phyloP scores from a whole-genome alignment of 2,329 filamentous ascomycete species.

The Paecilomyces sp. region DNA sequence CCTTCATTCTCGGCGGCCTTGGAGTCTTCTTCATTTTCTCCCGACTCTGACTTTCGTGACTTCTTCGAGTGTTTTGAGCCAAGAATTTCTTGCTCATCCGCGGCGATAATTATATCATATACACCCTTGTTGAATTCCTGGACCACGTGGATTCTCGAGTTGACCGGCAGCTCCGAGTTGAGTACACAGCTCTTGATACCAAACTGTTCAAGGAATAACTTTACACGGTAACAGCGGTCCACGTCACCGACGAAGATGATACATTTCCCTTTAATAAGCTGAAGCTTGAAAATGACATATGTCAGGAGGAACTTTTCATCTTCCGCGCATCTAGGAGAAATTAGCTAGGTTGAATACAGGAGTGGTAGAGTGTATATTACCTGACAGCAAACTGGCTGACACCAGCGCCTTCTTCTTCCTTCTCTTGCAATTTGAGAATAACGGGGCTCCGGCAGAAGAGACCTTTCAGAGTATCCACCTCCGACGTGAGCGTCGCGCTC shows the following conservation, averaged over 20 bases:
- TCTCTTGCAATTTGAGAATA: constrained; percentile 73
- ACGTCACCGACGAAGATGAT: constrained; percentile 80
- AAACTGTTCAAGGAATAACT: constrained; percentile 95
- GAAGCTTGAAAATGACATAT: constrained; percentile 92
- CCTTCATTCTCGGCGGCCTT: constrained; percentile 19
- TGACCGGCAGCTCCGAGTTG: constrained; percentile 90
- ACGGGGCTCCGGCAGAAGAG: constrained; percentile 79
- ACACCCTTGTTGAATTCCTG: constrained; percentile 95
- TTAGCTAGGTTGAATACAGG: constrained; percentile 2
- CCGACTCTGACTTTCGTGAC: constrained; percentile 23
- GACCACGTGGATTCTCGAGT: constrained; percentile 87
- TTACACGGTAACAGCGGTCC: constrained; percentile 83
- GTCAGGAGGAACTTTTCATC: constrained; percentile 93
- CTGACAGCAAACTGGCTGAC: constrained; percentile 84
- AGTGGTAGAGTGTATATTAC: constrained; percentile 27
- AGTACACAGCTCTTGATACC: constrained; percentile 88
- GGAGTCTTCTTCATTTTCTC: constrained; percentile 30
- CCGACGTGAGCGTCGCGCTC: constrained; percentile 83
- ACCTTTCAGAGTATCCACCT: constrained; percentile 76
- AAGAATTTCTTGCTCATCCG: constrained; percentile 81
- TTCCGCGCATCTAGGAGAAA: constrained; percentile 63
- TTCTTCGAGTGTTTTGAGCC: constrained; percentile 40
- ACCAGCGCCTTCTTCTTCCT: constrained; percentile 66
- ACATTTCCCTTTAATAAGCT: constrained; percentile 87
- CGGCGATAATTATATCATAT: constrained; percentile 97